Base-by-base conservation (phyloP, 129 eudicot species). In the Artemisia tridentata region DNA sequence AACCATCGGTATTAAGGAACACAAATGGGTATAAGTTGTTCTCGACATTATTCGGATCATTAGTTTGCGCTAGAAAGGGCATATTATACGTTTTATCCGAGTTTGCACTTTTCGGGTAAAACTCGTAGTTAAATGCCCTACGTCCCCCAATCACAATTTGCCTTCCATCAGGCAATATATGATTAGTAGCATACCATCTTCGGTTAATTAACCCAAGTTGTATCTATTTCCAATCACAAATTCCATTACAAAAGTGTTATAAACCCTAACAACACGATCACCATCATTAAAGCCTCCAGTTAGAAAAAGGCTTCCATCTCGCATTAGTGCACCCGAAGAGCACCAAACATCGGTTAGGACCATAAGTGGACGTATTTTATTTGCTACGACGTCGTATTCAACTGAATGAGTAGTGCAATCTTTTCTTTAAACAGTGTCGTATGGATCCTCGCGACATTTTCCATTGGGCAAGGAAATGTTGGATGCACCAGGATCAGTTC, bases 401-500 rank as follows among this genome's bases (percentile, higher is more conserved):
- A 84, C 80, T 0, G 98, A 88, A 77, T 88, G 98, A 13, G 98
- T 95, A 4, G 89, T 84, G 68, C 96, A 92, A 76, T 88, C 98
- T 73, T 10, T 20, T 5, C 59, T 69, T 6, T 84, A 15, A 14
- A 67, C 76, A 1, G 6, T 7, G 6, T 88, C 96, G 3, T 46
- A 27, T 0, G 80, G 76, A 69, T 92, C 86, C 3, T 25, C 34
- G 0, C 93, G 88, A 67, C 98, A 92, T 59, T 71, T 75, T 8
- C 83, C 83, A 43, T 49, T 29, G 0, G 96, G 84, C 18, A 92
- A 76, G 3, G 91, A 84, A 20, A 92, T 80, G 78, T 88, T 92
- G 68, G 96, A 92, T 11, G 19, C 34, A n/a, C 96, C 98, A 16
- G 79, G 79, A 60, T 92, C 96, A 0, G 98, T 88, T n/a, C 96